Percentiles rank a stretch among this genome's conserved stretches.
These are phyloP conservation scores for Melanopsichium pennsylvanicum DNA, from an alignment of 1,284 basidiomycete genomes.

Conservation along the genomic window DNA sequence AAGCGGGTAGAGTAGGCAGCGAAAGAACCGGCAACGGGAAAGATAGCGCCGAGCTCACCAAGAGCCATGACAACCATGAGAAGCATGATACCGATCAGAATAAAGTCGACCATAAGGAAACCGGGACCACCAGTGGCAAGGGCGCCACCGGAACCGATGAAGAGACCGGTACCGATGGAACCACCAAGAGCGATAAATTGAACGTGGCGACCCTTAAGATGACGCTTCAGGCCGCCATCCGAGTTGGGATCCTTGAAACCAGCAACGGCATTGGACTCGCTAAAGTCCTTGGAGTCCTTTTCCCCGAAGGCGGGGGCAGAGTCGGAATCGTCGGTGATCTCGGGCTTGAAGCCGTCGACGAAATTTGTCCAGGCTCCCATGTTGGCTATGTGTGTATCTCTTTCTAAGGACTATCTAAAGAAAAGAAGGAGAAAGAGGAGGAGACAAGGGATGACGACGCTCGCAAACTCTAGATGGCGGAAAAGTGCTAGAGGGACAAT, in stretches of 20 bases:
- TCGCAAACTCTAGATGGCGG: too few species aligned
- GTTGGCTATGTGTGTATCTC: constrained; percentile 4
- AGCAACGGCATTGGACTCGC: constrained; percentile 26
- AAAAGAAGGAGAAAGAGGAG: background rate
- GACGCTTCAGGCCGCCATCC: constrained; percentile 51
- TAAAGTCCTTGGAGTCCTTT: constrained; percentile 41
- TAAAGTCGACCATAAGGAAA: constrained; percentile 64
- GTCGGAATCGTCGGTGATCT: constrained; percentile 17
- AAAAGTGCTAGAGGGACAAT: too few species aligned
- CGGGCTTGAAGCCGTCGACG: constrained; percentile 53
- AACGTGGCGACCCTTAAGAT: constrained; percentile 55
- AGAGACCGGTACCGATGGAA: constrained; percentile 69
- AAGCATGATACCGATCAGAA: constrained; percentile 64
- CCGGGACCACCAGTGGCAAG: constrained; percentile 69
- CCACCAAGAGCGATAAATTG: constrained; percentile 60
- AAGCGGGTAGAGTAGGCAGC: constrained; percentile 62
- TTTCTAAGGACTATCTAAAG: background rate
- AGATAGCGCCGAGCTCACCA: constrained; percentile 59
- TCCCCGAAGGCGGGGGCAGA: constrained; percentile 15
- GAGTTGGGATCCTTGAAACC: constrained; percentile 32
- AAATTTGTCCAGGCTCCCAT: constrained; percentile 48
- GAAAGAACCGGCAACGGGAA: constrained; percentile 63
- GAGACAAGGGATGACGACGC: too few species aligned
- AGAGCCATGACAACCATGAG: constrained; percentile 66
- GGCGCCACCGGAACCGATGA: constrained; percentile 69